These are phyloP conservation scores for Rusavskia elegans DNA, from an alignment of 495 filamentous ascomycete genomes.

Conservation along the genomic window DNA sequence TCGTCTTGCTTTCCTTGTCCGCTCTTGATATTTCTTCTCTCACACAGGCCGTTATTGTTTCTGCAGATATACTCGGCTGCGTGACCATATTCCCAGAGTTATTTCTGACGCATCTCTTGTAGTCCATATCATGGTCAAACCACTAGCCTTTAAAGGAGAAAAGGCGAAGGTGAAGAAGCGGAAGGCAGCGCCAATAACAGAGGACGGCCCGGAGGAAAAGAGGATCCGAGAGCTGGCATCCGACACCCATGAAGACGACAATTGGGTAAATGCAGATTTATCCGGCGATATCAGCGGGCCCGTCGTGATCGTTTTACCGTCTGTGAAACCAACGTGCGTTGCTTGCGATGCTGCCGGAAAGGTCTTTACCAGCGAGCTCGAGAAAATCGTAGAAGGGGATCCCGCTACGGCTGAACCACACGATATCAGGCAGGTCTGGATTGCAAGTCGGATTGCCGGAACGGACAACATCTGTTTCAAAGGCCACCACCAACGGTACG, in stretches of 20 bases:
- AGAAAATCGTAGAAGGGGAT: conserved; percentile 71
- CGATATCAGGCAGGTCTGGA: conserved; percentile 89
- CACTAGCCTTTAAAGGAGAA: conserved; percentile 90
- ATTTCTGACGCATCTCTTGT: too few species aligned
- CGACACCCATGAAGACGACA: conserved; percentile 47
- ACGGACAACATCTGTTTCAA: conserved; percentile 73
- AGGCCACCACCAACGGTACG: conserved; percentile 68
- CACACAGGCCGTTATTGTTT: too few species aligned
- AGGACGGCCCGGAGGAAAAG: conserved; percentile 20
- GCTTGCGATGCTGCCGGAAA: conserved; percentile 73
- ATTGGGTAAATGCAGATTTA: conserved; percentile 78
- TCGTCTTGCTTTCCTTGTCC: too few species aligned
- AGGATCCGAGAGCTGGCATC: conserved; percentile 21
- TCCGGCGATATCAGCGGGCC: conserved; percentile 68
- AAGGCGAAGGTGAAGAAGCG: conserved; percentile 76
- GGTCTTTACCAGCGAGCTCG: conserved; percentile 62
- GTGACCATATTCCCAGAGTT: neutral
- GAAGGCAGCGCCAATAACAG: conserved; percentile 34
- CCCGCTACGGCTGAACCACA: conserved; percentile 75
- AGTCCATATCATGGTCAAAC: conserved; percentile 36
- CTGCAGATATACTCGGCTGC: too few species aligned
- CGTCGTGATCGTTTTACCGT: conserved; percentile 63
- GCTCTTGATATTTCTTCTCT: too few species aligned
- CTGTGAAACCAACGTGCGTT: conserved; percentile 48
- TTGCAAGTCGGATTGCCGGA: conserved; percentile 71